phyloP scores from a whole-genome alignment of 2,329 filamentous ascomycete genomes.

The Stagonosporopsis cucurbitacearum region DNA sequence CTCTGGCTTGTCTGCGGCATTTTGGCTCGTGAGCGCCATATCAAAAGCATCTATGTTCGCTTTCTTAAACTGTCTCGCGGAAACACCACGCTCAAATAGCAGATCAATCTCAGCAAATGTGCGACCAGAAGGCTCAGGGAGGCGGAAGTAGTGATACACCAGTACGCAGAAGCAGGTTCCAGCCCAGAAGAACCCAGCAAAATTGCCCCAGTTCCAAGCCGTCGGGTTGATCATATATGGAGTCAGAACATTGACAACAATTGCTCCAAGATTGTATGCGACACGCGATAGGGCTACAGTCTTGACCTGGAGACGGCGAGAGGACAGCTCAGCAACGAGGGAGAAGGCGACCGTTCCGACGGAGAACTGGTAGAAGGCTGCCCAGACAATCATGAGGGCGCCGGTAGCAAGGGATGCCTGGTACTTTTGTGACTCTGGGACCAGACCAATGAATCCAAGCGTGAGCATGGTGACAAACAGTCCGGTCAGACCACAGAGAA shows the following conservation, averaged over 20 bases:
- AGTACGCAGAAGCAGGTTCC: conserved; percentile 59
- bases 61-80: conserved; percentile 26
- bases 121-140: conserved; percentile 77
- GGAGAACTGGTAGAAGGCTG: conserved; percentile 79
- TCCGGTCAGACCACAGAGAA: conserved; percentile 68
- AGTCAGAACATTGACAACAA: conserved; percentile 77
- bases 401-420: conserved; percentile 60
- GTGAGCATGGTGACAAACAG: conserved; percentile 41
- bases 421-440: conserved; percentile 60
- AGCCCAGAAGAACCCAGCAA: conserved; percentile 78
- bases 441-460: neutral
- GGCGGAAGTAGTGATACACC: conserved; percentile 76
- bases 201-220: conserved; percentile 81
- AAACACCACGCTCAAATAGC: conserved; percentile 66
- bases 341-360: conserved; percentile 89
- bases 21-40: neutral
- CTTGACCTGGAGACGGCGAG: conserved; percentile 82
- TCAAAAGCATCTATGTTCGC: neutral
- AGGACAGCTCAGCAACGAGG: conserved; percentile 80
- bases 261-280: conserved; percentile 62
- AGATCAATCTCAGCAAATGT: conserved; percentile 84
- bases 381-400: conserved; percentile 28
- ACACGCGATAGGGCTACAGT: conserved; percentile 82
- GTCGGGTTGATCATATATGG: conserved; percentile 56
- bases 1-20: neutral